Evolutionary conservation across 768 basidiomycete species (phyloP).

Genomic region (Tricholoma saponaceum): DNA sequence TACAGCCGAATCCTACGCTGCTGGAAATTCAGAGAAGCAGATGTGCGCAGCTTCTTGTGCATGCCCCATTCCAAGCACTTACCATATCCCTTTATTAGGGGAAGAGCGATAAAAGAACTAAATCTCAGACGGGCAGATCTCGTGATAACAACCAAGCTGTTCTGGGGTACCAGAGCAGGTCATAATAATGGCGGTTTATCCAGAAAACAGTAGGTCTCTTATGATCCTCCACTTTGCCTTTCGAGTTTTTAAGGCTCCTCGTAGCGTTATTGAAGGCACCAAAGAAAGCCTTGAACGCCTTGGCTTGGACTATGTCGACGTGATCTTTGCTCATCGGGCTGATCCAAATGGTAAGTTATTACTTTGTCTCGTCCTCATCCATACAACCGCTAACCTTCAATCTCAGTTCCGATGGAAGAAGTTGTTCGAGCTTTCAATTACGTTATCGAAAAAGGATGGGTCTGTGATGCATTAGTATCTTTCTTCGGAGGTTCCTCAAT

Average conservation of each 20-base stretch:
- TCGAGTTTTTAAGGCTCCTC: too few species aligned
- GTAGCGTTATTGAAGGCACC: slow-evolving; percentile 71
- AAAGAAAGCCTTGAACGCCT: slow-evolving; percentile 64
- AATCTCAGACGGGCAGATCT: slow-evolving; percentile 62
- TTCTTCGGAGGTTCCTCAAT: background rate
- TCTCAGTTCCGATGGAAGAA: slow-evolving; percentile 65
- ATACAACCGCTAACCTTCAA: too few species aligned
- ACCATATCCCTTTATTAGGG: too few species aligned
- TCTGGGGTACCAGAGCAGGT: slow-evolving; percentile 63
- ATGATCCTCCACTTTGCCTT: too few species aligned
- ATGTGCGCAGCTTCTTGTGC: too few species aligned
- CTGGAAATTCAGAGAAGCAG: slow-evolving; percentile 68
- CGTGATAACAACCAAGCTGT: slow-evolving; percentile 78
- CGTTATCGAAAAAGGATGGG: slow-evolving; percentile 72
- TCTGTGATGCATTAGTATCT: slow-evolving; percentile 12
- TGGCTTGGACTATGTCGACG: slow-evolving; percentile 71
- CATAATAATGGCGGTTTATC: slow-evolving; percentile 56
- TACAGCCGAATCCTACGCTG: slow-evolving; percentile 61
- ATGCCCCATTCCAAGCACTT: too few species aligned
- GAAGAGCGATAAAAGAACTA: slow-evolving; percentile 73
- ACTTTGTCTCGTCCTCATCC: too few species aligned
- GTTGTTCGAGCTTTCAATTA: slow-evolving; percentile 78
- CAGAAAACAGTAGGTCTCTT: slow-evolving; percentile 58
- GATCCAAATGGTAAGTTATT: slow-evolving; percentile 58
- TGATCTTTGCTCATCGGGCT: slow-evolving; percentile 67